These are phyloP conservation scores for Trifolium repens DNA, from an alignment of 306 rosid genomes.

Conservation along the genomic window DNA sequence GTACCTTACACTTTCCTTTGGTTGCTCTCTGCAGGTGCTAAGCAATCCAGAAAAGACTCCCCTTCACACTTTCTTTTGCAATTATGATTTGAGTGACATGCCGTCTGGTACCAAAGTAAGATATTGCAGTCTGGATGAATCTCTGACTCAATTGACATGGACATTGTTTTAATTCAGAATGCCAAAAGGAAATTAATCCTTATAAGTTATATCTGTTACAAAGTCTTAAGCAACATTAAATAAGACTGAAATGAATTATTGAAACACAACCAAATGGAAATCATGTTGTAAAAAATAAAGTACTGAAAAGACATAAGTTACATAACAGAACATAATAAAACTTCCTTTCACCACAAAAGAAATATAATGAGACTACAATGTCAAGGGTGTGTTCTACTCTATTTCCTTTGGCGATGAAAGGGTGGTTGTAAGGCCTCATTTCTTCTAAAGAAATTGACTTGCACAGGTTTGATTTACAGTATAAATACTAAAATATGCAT, in stretches of 20 bases:
- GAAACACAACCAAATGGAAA: conserved; percentile 22
- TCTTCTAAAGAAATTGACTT: conserved; percentile 13
- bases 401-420: conserved; percentile 25
- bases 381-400: conserved; percentile 10
- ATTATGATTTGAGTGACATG: conserved; percentile 96
- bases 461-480: conserved; percentile 6
- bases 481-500: conserved; percentile 19
- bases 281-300: conserved; percentile 4
- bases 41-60: conserved; percentile 99
- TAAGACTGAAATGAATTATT: conserved; percentile 17
- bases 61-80: conserved; percentile 97
- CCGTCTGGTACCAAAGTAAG: conserved; percentile 96
- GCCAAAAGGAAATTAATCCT: conserved; percentile 29
- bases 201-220: neutral
- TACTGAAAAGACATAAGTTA: conserved; percentile 18
- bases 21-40: conserved; percentile 69
- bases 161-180: conserved; percentile 15
- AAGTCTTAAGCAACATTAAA: conserved; percentile 3
- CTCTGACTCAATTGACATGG: conserved; percentile 15
- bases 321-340: conserved; percentile 21
- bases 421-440: conserved; percentile 16
- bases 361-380: conserved; percentile 20
- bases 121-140: conserved; percentile 28
- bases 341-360: neutral
- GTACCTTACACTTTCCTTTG: conserved; percentile 27